phyloP scores from a whole-genome alignment of 345 rosid species.

The Schrenkiella parvula region DNA sequence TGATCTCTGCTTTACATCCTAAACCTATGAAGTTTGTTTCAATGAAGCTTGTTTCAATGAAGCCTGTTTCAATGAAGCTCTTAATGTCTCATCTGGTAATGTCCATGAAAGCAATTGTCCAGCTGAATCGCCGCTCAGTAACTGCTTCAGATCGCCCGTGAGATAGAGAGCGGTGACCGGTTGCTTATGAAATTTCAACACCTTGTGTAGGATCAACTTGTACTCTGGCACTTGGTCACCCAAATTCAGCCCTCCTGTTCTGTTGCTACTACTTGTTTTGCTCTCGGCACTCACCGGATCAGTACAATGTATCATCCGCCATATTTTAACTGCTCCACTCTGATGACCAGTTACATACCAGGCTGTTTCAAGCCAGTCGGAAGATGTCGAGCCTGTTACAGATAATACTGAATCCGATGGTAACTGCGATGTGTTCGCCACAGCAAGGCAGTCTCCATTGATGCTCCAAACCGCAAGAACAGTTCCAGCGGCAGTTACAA shows the following conservation, averaged over 20 bases:
- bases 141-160: conserved; percentile 80
- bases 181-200: conserved; percentile 80
- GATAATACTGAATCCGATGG: conserved; percentile 94
- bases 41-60: conserved; percentile 24
- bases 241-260: conserved; percentile 54
- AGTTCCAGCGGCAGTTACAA: conserved; percentile 93
- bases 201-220: conserved; percentile 76
- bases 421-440: conserved; percentile 82
- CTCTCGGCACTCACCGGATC: conserved; percentile 46
- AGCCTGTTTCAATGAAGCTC: conserved; percentile 55
- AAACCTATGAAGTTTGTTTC: conserved; percentile 25
- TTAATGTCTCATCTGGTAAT: conserved; percentile 73
- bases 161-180: conserved; percentile 85
- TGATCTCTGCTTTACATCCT: conserved; percentile 21
- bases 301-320: conserved; percentile 87
- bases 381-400: conserved; percentile 72
- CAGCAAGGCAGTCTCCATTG: conserved; percentile 96
- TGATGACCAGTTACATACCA: conserved; percentile 99
- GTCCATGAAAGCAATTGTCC: conserved; percentile 97
- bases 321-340: conserved; percentile 95
- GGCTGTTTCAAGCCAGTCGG: conserved; percentile 90
- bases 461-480: conserved; percentile 96
- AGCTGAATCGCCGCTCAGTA: conserved; percentile 83
- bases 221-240: conserved; percentile 68
- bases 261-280: conserved; percentile 45